Base-by-base conservation (phyloP, 768 basidiomycete genomes). In the Trametes gibbosa region DNA sequence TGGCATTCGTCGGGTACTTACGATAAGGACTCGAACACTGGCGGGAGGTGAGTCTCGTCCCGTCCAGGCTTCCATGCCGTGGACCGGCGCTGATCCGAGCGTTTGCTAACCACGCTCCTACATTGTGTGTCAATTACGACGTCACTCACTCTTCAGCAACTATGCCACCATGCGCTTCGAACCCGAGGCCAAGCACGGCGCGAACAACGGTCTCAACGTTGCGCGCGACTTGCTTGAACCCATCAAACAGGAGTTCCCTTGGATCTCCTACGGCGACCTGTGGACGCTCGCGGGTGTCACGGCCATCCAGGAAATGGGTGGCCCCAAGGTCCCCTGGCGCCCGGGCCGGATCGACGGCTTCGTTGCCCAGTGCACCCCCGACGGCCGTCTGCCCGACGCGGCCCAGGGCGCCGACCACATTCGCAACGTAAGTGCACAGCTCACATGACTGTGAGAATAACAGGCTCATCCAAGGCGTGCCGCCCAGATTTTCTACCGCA, bases 111-210 rank as follows among this genome's bases (percentile, higher is more conserved):
- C n/a, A n/a, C n/a, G n/a, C n/a, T n/a, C n/a, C n/a, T n/a, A n/a
- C n/a, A n/a, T n/a, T n/a, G n/a, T n/a, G n/a, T n/a, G n/a, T n/a
- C n/a, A n/a, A n/a, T n/a, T n/a, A n/a, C n/a, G n/a, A n/a, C n/a
- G n/a, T n/a, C n/a, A n/a, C n/a, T n/a, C n/a, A n/a, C n/a, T n/a
- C n/a, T 32, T 32, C 69, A 89, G 92, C 80, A 98, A 99, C 82
- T 95, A 92, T 65, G 96, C 97, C 2, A 98, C 96, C 23, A 99
- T 99, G 96, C 90, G 96, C 56, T 99, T 98, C 75, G 83, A 85
- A 53, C 91, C 96, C 40, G 96, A 98, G 72, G 70, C 94, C 12
- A 70, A 80, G 27, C 94, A 98, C 69, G 84, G 78, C 35, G 94
- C 92, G 50, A 96, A 96, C 74, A 84, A 84, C 25, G 94, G 94